Conservation (phyloP, 202 grass and related monocot genomes). For the Panicum virgatum region DNA sequence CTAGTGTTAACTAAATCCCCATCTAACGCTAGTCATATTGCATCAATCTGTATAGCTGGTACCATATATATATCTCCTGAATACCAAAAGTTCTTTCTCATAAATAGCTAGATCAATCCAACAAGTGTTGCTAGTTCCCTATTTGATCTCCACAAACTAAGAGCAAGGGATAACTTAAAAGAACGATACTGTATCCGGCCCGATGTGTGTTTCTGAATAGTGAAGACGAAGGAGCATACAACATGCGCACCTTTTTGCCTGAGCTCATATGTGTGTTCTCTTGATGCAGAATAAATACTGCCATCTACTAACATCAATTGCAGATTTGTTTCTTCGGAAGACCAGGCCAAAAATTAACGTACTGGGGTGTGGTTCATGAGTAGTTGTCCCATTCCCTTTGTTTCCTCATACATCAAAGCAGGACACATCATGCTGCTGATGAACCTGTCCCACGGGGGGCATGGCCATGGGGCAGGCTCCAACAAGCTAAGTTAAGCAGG, state of each 20-base stretch:
- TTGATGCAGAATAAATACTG: constrained; percentile 6
- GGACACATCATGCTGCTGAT: constrained; percentile 47
- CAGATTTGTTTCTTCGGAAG: constrained; percentile 27
- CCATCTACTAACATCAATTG: constrained; percentile 16
- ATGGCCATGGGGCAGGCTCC: constrained; percentile 15
- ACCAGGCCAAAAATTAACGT: constrained; percentile 5
- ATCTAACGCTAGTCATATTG: neutral
- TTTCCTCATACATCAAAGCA: constrained; percentile 39
- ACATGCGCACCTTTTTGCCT: neutral
- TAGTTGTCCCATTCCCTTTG: constrained; percentile 34
- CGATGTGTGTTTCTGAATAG: neutral
- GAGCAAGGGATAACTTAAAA: neutral
- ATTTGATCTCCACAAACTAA: neutral
- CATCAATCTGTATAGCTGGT: neutral
- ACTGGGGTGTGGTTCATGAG: constrained; percentile 17
- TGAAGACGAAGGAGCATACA: constrained; percentile 6
- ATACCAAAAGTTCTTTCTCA: neutral
- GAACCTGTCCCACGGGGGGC: constrained; percentile 31
- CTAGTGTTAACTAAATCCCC: neutral
- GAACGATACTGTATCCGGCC: neutral
- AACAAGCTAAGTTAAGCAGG: too few relatives aligned
- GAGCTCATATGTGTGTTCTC: neutral
- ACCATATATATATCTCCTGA: neutral
- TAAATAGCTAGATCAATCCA: neutral
- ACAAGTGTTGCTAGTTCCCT: neutral